phyloP scores from a whole-genome alignment of 768 basidiomycete species.

The Serendipita sp. region DNA sequence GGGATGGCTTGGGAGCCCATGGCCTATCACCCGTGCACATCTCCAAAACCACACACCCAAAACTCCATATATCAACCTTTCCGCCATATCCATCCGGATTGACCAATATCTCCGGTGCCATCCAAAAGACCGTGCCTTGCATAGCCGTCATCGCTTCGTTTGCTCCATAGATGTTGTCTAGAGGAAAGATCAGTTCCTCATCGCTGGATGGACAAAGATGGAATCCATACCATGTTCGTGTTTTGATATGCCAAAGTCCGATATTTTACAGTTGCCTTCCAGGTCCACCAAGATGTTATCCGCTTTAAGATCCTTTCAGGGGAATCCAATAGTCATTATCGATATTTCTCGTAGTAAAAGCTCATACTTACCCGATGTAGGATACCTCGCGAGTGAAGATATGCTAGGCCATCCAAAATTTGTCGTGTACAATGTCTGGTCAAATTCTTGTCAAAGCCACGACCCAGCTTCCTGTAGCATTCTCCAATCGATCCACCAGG shows the following conservation, averaged over 20 bases:
- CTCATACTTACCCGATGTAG: slow-evolving; percentile 23
- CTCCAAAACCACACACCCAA: slow-evolving; percentile 32
- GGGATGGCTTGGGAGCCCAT: slow-evolving; percentile 17
- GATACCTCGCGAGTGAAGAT: slow-evolving; percentile 27
- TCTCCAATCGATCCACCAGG: slow-evolving; percentile 31
- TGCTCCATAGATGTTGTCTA: slow-evolving; percentile 25
- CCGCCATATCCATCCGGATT: slow-evolving; percentile 27
- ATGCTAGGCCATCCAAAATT: slow-evolving; percentile 29
- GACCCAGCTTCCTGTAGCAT: slow-evolving; percentile 27
- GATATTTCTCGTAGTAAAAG: background rate
- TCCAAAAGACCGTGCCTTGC: slow-evolving; percentile 34
- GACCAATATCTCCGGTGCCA: slow-evolving; percentile 26
- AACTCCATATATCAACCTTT: slow-evolving; percentile 33
- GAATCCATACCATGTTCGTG: slow-evolving; percentile 17
- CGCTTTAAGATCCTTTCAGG: slow-evolving; percentile 26
- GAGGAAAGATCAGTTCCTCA: background rate
- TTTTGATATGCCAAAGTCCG: slow-evolving; percentile 34
- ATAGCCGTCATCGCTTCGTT: slow-evolving; percentile 27
- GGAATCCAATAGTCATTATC: background rate
- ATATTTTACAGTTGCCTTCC: slow-evolving; percentile 31
- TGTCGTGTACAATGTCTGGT: slow-evolving; percentile 30
- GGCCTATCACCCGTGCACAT: slow-evolving; percentile 31
- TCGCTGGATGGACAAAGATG: background rate
- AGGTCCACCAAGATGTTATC: slow-evolving; percentile 35
- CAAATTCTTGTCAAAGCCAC: slow-evolving; percentile 26